Evolutionary conservation across 495 filamentous ascomycete species (phyloP).

Genomic region (Glutinoglossum americanum): DNA sequence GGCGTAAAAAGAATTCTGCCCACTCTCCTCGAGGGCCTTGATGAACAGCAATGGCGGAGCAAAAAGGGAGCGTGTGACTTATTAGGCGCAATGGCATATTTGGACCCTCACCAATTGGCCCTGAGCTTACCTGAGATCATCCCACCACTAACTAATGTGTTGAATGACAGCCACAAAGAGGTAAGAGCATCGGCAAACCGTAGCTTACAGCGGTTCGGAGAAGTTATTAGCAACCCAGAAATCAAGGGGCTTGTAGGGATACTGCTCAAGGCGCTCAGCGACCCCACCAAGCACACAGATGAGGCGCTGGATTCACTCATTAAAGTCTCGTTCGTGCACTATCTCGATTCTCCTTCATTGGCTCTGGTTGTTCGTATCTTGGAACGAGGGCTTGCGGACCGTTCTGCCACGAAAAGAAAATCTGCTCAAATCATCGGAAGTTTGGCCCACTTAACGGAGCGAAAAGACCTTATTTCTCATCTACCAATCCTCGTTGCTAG

Average conservation of each 20-base stretch:
- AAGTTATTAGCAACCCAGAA: conserved; percentile 95
- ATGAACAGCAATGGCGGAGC: conserved; percentile 90
- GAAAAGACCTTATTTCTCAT: conserved; percentile 80
- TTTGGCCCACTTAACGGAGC: conserved; percentile 86
- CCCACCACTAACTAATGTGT: conserved; percentile 72
- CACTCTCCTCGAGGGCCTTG: conserved; percentile 75
- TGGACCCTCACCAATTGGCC: conserved; percentile 84
- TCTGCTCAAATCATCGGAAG: conserved; percentile 93
- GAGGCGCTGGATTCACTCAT: conserved; percentile 83
- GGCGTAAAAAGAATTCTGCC: conserved; percentile 89
- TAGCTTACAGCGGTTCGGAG: conserved; percentile 89
- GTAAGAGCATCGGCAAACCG: conserved; percentile 80
- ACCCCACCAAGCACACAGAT: conserved; percentile 94
- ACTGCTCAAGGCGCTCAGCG: conserved; percentile 85
- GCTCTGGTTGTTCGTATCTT: conserved; percentile 88
- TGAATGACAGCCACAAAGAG: conserved; percentile 97
- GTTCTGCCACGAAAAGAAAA: conserved; percentile 88
- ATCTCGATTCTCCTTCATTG: conserved; percentile 84
- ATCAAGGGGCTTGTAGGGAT: conserved; percentile 78
- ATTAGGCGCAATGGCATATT: conserved; percentile 91
- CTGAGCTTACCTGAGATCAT: conserved; percentile 89
- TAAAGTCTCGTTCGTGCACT: conserved; percentile 90
- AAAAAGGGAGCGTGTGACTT: conserved; percentile 96
- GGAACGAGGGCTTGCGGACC: conserved; percentile 72
- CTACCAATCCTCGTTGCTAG: conserved; percentile 84